Evolutionary conservation across 1,284 basidiomycete genomes (phyloP), one percentile per base, ranked within the genome.

Genomic region (Cerioporus squamosus): DNA sequence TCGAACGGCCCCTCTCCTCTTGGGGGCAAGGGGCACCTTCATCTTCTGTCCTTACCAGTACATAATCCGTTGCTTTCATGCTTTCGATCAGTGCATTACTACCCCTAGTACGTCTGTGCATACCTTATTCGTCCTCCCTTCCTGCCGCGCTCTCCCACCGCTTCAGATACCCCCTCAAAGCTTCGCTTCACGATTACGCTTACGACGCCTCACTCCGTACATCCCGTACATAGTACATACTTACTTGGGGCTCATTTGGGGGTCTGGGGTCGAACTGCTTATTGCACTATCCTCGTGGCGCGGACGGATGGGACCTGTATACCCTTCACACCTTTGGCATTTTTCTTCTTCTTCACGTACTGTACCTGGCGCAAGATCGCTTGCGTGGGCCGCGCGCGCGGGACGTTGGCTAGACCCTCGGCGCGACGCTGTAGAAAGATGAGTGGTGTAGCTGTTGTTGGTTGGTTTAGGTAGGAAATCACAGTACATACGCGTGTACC

Each of bases 281-380:
- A n/a, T n/a, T n/a, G 33, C 12, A 36, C 33, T 36, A 36, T 15
- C 33, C 33, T 15, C 33, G 24, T 23, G 53, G 33, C 46, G 17
- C 45, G 12, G 24, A 20, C 39, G 31, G 7, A 36, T 12, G 44
- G 40, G 15, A 23, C 26, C 26, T 57, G 50, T 57, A 57, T 57
- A 52, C 55, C 55, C 49, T 24, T 51, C 49, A 51, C 31, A 20
- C n/a, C n/a, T n/a, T n/a, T n/a, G n/a, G n/a, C n/a, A n/a, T n/a
- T n/a, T n/a, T n/a, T n/a, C n/a, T n/a, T n/a, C n/a, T n/a, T 42
- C 20, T 42, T 29, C 26, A 6, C 26, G 5, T 29, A 29, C 26
- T 29, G 26, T 29, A 29, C 26, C 26, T 9, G 26, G 26, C 26
- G 26, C 26, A 29, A 29, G 9, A 29, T 29, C 26, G 26, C 26